Evolutionary conservation across 345 rosid genomes (phyloP), one percentile per base, ranked within the genome.

Genomic region (Acer negundo): DNA sequence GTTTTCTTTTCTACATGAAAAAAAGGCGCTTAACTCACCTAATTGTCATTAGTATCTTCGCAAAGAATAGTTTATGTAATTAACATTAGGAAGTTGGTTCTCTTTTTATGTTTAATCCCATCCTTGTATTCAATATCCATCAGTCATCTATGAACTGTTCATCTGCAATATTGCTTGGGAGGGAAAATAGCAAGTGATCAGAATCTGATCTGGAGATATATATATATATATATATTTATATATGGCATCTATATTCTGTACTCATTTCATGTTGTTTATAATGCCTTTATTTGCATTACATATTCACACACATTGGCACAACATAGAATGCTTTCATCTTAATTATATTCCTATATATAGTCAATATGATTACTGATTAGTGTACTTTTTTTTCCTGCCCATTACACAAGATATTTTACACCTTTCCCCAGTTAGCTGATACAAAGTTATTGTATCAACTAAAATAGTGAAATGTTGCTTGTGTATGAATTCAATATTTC

Each of bases 361-460:
- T 66, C 38, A 23, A 53, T 16, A 12, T 66, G 40, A 20, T 61
- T 9, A 73, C 65, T 53, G 51, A 53, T 9, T 67, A 66, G 55
- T n/a, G 1, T 64, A 62, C 70, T 63, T 51, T 75, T 62, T 63
- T 31, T 75, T 62, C 19, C 49, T 26, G 70, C 46, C 16, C 9
- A 0, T 64, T 74, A n/a, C n/a, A 35, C 28, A 10, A 26, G 26
- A 65, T 47, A 26, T 51, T 28, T 2, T 63, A 19, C 4, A 20
- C 16, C 15, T 49, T 46, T 64, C 47, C 22, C 53, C 47, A 20
- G 31, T 26, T 47, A 63, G 44, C 61, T 28, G 22, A 44, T 63
- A 44, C 46, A 63, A 62, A 26, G 51, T 26, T 19, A 7, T 26
- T 64, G 11, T 58, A 20, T 22, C 16, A 38, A 38, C 67, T 40